Evolutionary conservation across 345 rosid genomes (phyloP), one percentile per base, ranked within the genome.

Genomic region (Euphorbia peplus): DNA sequence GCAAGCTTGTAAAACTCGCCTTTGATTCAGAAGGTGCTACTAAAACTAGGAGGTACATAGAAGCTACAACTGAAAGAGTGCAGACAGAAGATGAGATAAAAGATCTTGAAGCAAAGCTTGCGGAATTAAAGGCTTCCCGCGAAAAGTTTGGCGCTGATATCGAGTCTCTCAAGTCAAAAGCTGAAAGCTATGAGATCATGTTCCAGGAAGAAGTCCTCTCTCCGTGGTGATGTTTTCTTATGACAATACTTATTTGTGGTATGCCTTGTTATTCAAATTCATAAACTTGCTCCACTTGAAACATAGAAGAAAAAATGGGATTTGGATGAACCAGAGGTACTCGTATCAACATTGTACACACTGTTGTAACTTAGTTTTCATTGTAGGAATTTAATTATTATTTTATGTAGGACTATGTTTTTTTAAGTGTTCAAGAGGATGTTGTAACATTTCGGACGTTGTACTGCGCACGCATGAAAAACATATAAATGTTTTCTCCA

Each of bases 121-220:
- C 30, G 56, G 88, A 83, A 69, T 74, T 85, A 75, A 83, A 86
- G 70, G 83, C 74, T 25, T 76, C 79, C 19, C 51, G 70, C 51
- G 74, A 60, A 68, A 86, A 75, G 13, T 73, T 44, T 50, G 66
- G 66, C n/a, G 51, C 81, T 26, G 86, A 88, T 64, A 74, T 80
- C 5, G 77, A 70, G 52, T 72, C 66, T 63, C 61, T 86, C 66
- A 77, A 77, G 69, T 76, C 82, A 8, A 78, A 72, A 63, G 86
- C 83, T 42, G 87, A 81, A 80, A 80, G 67, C 57, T 80, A 81
- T 29, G 85, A 83, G 75, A 72, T 72, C 30, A 78, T 71, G 72
- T 88, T 88, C 77, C 77, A 70, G 66, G 81, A 78, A 69, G 83
- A 72, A 69, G 87, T 81, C 29, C 70, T 61, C 42, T 82, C 88